Conservation (phyloP, 495 filamentous ascomycete species). For the Talaromyces nanjingensis region DNA sequence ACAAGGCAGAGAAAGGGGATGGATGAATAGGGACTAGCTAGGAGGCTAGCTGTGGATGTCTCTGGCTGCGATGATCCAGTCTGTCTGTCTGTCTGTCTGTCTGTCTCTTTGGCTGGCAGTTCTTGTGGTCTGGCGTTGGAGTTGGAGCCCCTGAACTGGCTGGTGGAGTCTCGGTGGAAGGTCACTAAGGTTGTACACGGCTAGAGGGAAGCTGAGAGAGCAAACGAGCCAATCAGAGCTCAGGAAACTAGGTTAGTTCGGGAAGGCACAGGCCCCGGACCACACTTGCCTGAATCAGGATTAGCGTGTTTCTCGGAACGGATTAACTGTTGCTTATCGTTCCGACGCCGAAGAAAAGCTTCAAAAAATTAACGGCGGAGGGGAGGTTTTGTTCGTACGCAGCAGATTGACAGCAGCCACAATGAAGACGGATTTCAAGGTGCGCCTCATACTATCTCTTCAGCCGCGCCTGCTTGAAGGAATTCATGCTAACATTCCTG, state of each 20-base stretch:
- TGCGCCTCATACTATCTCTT: constrained; percentile 21
- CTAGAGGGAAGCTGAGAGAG: not conserved
- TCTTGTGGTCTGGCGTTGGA: not conserved
- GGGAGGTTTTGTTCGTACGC: too few species aligned
- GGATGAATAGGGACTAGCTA: not conserved
- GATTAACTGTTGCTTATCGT: constrained; percentile 17
- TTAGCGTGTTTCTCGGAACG: constrained; percentile 6
- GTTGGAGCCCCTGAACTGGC: constrained; percentile 11
- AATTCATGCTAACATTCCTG: too few species aligned
- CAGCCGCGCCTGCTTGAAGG: too few species aligned
- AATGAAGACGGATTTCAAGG: constrained; percentile 97
- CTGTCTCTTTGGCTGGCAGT: not conserved
- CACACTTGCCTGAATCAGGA: not conserved
- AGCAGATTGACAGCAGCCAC: constrained; percentile 8
- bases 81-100: not conserved
- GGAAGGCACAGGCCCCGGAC: constrained; percentile 12
- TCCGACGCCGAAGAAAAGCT: constrained; percentile 8
- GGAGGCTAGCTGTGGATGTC: not conserved
- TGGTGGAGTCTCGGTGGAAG: not conserved
- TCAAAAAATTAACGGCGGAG: constrained; percentile 4
- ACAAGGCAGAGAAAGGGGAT: constrained; percentile 2
- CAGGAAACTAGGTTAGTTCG: constrained; percentile 1
- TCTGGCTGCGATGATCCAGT: not conserved
- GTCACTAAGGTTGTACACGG: constrained; percentile 3
- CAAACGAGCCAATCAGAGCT: not conserved